These are phyloP conservation scores for Trichoderma sp. DNA, from an alignment of 2,329 filamentous ascomycete species.

Conservation along the genomic window DNA sequence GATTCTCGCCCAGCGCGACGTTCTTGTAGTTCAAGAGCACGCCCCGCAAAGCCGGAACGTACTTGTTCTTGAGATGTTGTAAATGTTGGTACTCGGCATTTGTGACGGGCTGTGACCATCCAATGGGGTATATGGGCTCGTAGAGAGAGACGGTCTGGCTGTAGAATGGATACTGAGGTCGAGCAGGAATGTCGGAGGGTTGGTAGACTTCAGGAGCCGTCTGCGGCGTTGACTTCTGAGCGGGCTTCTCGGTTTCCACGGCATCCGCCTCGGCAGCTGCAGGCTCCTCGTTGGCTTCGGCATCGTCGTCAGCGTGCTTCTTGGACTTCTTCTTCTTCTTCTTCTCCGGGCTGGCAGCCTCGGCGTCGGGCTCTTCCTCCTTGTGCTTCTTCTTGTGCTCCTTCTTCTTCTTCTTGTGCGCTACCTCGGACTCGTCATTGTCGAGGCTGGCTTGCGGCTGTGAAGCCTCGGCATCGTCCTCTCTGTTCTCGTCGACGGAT, in stretches of 20 bases:
- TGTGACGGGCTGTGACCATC: constrained; percentile 69
- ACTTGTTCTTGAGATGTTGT: constrained; percentile 73
- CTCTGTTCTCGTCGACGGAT: constrained; percentile 38
- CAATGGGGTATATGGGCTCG: constrained; percentile 71
- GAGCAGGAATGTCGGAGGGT: constrained; percentile 44
- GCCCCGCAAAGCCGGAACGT: constrained; percentile 71
- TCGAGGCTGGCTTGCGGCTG: constrained; percentile 33
- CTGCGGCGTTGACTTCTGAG: constrained; percentile 36
- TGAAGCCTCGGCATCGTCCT: constrained; percentile 28
- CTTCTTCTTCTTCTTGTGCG: constrained; percentile 41
- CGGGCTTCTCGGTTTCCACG: constrained; percentile 47
- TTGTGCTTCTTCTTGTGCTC: constrained; percentile 36
- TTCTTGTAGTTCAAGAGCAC: constrained; percentile 76
- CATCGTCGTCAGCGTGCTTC: constrained; percentile 38
- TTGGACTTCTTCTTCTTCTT: constrained; percentile 41
- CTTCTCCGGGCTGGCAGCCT: constrained; percentile 32
- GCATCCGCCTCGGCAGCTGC: constrained; percentile 37
- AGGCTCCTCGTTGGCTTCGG: constrained; percentile 30
- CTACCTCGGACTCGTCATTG: constrained; percentile 40
- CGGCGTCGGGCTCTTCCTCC: constrained; percentile 32
- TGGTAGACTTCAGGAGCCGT: constrained; percentile 42
- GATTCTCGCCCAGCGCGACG: constrained; percentile 63
- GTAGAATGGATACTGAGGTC: constrained; percentile 69
- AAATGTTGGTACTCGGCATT: constrained; percentile 74
- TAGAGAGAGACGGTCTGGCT: constrained; percentile 80